Evolutionary conservation across 2,329 filamentous ascomycete genomes (phyloP).

Genomic region (Colletotrichum spaethianum): DNA sequence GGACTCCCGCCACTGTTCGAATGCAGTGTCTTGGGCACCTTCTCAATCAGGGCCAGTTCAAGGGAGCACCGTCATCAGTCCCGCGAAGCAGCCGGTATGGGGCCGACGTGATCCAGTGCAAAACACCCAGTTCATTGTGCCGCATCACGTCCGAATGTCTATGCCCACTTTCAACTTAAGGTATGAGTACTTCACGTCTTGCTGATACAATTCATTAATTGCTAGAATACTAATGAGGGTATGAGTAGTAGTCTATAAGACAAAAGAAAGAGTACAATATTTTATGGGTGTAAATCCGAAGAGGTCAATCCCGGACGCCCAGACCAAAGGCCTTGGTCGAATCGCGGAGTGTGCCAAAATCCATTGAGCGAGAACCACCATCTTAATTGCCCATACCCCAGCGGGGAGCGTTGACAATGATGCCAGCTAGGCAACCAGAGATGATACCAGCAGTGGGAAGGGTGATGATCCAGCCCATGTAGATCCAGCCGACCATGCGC

Average conservation of each 20-base stretch:
- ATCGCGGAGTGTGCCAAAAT: background rate
- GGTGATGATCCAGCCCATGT: constrained; percentile 68
- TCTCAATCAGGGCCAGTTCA: no score
- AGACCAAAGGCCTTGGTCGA: no score
- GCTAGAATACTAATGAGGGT: constrained; percentile 3
- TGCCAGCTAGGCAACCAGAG: constrained; percentile 68
- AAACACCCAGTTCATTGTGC: no score
- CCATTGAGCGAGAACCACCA: background rate
- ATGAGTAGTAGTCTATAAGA: background rate
- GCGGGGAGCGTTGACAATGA: constrained; percentile 72
- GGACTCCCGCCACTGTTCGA: no score
- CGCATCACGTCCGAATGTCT: no score
- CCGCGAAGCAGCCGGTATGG: no score
- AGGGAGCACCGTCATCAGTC: no score
- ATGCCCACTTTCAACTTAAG: background rate
- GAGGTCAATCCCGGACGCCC: background rate
- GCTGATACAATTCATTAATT: background rate
- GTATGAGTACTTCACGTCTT: background rate
- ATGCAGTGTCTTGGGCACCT: no score
- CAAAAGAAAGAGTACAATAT: background rate
- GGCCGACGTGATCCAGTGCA: no score
- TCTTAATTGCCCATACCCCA: constrained; percentile 47
- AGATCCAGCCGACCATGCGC: constrained; percentile 68
- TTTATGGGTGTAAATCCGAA: background rate
- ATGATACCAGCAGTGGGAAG: constrained; percentile 61